These are phyloP conservation scores for Chaetomium globosum DNA, from an alignment of 2,329 filamentous ascomycete species.

Conservation along the genomic window DNA sequence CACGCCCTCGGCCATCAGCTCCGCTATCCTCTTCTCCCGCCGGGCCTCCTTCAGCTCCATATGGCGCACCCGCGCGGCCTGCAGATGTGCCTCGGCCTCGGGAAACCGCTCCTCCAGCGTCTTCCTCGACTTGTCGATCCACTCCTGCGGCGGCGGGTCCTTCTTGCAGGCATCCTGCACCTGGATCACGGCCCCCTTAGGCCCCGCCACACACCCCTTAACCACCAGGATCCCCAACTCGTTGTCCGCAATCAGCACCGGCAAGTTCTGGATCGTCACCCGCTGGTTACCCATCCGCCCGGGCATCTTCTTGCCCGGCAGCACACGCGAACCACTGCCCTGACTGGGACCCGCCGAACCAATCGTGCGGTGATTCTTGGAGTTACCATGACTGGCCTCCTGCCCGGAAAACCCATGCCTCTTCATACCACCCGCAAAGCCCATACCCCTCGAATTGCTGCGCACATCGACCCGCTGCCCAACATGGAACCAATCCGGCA, in stretches of 20 bases:
- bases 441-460: constrained; percentile 80
- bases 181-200: constrained; percentile 81
- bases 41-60: constrained; percentile 57
- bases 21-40: constrained; percentile 47
- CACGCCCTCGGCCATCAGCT: constrained; percentile 39
- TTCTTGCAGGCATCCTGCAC: constrained; percentile 93
- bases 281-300: constrained; percentile 90
- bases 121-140: constrained; percentile 51
- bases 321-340: constrained; percentile 86
- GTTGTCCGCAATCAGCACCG: constrained; percentile 83
- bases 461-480: constrained; percentile 90
- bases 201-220: constrained; percentile 82
- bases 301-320: constrained; percentile 97
- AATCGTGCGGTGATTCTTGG: constrained; percentile 87
- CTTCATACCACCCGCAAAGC: constrained; percentile 98
- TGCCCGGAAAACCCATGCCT: constrained; percentile 87
- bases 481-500: constrained; percentile 86
- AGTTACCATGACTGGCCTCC: constrained; percentile 91
- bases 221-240: constrained; percentile 87
- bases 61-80: constrained; percentile 54
- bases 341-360: constrained; percentile 88
- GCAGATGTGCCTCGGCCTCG: constrained; percentile 50
- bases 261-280: constrained; percentile 88
- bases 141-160: constrained; percentile 55
- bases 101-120: constrained; percentile 52